phyloP scores from a whole-genome alignment of 805 yeast species.

The Aciculoconidium aculeatum region DNA sequence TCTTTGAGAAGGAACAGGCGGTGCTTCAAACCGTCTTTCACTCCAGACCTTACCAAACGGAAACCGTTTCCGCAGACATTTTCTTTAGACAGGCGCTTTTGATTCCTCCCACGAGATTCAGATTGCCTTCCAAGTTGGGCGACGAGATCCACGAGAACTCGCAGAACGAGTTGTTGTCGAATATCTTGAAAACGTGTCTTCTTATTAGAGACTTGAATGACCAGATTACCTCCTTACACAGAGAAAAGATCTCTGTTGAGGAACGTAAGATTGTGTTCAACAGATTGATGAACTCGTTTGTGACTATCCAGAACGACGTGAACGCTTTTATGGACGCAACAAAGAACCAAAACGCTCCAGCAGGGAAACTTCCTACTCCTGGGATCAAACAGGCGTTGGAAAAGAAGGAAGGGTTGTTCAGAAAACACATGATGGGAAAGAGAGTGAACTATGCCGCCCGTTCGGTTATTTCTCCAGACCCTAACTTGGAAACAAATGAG shows the following conservation, averaged over 20 bases:
- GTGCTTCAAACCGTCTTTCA: slow-evolving; percentile 73
- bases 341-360: slow-evolving; percentile 70
- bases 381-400: slow-evolving; percentile 97
- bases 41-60: slow-evolving; percentile 59
- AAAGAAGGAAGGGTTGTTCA: slow-evolving; percentile 95
- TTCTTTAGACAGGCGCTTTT: slow-evolving; percentile 84
- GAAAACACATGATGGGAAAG: slow-evolving; percentile 99
- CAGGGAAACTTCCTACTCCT: slow-evolving; percentile 73
- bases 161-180: slow-evolving; percentile 82
- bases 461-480: slow-evolving; percentile 98
- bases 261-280: slow-evolving; percentile 76
- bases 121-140: slow-evolving; percentile 94
- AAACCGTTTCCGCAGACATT: slow-evolving; percentile 61
- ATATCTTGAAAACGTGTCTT: slow-evolving; percentile 72
- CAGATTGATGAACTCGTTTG: slow-evolving; percentile 92
- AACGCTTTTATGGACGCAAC: slow-evolving; percentile 90
- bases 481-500: slow-evolving; percentile 94
- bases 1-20: slow-evolving; percentile 68
- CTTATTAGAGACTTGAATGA: slow-evolving; percentile 86
- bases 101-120: slow-evolving; percentile 95
- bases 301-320: slow-evolving; percentile 90
- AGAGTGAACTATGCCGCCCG: slow-evolving; percentile 99
- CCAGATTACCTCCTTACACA: slow-evolving; percentile 57
- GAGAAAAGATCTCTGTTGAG: slow-evolving; percentile 47
- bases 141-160: slow-evolving; percentile 94